Base-by-base conservation (phyloP, 352 stramenopile species). In the Aphanomyces stellatus region DNA sequence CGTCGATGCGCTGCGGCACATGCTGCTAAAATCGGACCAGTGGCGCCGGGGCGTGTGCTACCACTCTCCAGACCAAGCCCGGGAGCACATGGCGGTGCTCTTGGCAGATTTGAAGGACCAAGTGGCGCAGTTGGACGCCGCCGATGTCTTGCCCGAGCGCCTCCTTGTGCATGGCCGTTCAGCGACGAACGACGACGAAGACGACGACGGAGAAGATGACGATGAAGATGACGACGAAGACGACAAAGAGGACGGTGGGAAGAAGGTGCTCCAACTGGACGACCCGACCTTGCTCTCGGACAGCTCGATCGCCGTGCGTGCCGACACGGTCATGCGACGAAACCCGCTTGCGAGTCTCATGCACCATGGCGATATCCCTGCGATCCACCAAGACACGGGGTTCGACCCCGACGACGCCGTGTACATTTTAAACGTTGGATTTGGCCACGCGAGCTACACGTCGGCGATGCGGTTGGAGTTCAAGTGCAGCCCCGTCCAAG, bases 1-100 rank as follows among this genome's bases (percentile, higher is more conserved):
- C 51, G 42, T 37, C 1, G 34, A 49, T 11, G 53, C 61, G 7
- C 17, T 79, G 0, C 68, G 67, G 8, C 68, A 79, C 2, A 2
- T 73, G 4, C 53, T 79, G 8, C 33, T 73, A 17, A 22, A 60
- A 17, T 57, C 57, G n/a, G 24, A 48, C 28, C 22, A 17, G 19
- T 67, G 37, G n/a, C 56, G 70, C 11, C 48, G 55, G 10, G 25
- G 46, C 25, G 46, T 72, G 15, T 56, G 13, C 48, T 56, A 67
- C 49, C 3, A 59, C 15, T 35, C 31, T 11, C 15, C 48, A 0
- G 30, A 35, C 1, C 40, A 35, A 13, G 60, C 60, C 13, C 60
- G 35, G 13, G 46, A 27, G 19, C 27, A 67, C 19, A 33, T 67
- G 15, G 31, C 43, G 3, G 48, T 25, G 10, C 28, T 67, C 3